phyloP scores from a whole-genome alignment of 768 basidiomycete genomes.

The Agrocybe pediades region DNA sequence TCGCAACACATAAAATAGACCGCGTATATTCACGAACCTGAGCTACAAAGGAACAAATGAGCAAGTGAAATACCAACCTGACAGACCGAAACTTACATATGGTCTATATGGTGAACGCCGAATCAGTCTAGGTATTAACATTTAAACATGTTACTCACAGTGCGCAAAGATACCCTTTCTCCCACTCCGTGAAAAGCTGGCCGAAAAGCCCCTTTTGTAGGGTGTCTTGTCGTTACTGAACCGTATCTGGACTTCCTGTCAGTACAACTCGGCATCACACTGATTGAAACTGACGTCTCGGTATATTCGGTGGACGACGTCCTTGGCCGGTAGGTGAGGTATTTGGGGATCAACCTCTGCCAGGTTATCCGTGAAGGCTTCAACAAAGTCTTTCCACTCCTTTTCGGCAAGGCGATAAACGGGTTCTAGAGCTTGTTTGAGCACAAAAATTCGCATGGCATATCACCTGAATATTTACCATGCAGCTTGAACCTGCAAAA shows the following conservation, averaged over 20 bases:
- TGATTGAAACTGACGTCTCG: conserved; percentile 62
- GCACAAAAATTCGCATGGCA: neutral
- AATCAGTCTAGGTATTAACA: neutral
- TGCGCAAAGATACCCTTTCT: conserved; percentile 88
- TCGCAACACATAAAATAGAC: neutral
- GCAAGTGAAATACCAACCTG: neutral
- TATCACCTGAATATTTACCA: conserved; percentile 41
- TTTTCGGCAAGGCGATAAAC: conserved; percentile 81
- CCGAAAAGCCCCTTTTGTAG: conserved; percentile 83
- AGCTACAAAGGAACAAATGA: conserved; percentile 15
- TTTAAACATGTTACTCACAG: conserved; percentile 52
- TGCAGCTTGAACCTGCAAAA: conserved; percentile 79
- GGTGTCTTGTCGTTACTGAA: conserved; percentile 97
- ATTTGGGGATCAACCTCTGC: conserved; percentile 79
- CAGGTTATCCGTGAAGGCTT: conserved; percentile 66
- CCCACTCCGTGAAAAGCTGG: conserved; percentile 87
- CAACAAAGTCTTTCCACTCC: conserved; percentile 88
- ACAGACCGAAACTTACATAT: neutral
- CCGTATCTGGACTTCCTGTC: conserved; percentile 54
- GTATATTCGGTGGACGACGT: conserved; percentile 91
- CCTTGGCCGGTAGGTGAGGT: conserved; percentile 87
- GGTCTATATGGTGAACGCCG: neutral
- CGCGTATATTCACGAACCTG: conserved; percentile 23
- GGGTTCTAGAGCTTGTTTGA: conserved; percentile 50
- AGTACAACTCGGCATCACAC: neutral